Percentiles rank a stretch among this genome's conserved stretches.
phyloP scores from a whole-genome alignment of 2,329 filamentous ascomycete species.

The Plectosphaerella plurivora region DNA sequence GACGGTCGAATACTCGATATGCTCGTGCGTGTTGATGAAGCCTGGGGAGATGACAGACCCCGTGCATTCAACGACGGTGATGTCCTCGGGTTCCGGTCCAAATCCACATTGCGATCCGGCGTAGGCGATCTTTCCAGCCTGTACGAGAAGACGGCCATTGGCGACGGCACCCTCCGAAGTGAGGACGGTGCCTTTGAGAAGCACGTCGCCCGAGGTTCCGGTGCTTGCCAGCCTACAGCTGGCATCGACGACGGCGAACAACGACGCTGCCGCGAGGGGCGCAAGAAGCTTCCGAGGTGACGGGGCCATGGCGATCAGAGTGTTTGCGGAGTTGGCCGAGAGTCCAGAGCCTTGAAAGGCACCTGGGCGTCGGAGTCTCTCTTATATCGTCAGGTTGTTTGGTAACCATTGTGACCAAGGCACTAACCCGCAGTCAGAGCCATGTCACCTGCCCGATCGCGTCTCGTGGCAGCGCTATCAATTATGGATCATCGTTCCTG shows the following conservation, averaged over 20 bases:
- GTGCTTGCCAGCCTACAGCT: not conserved
- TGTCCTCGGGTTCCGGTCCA: not conserved
- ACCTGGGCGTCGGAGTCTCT: too few species aligned
- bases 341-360: too few species aligned
- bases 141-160: conserved; percentile 5
- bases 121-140: conserved; percentile 1
- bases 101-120: conserved; percentile 6
- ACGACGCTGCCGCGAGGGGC: not conserved
- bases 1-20: conserved; percentile 20
- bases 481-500: too few species aligned
- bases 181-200: conserved; percentile 8
- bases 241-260: not conserved
- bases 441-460: too few species aligned
- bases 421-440: too few species aligned
- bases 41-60: conserved; percentile 21
- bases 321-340: too few species aligned
- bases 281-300: not conserved
- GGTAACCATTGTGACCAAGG: too few species aligned
- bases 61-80: conserved; percentile 17
- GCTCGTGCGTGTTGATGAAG: conserved; percentile 24
- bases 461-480: too few species aligned
- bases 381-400: too few species aligned
- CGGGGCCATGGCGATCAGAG: not conserved
- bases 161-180: conserved; percentile 2
- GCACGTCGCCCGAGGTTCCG: not conserved